Evolutionary conservation across 164 flowering plant species (phyloP).

Genomic region (Saururus chinensis): DNA sequence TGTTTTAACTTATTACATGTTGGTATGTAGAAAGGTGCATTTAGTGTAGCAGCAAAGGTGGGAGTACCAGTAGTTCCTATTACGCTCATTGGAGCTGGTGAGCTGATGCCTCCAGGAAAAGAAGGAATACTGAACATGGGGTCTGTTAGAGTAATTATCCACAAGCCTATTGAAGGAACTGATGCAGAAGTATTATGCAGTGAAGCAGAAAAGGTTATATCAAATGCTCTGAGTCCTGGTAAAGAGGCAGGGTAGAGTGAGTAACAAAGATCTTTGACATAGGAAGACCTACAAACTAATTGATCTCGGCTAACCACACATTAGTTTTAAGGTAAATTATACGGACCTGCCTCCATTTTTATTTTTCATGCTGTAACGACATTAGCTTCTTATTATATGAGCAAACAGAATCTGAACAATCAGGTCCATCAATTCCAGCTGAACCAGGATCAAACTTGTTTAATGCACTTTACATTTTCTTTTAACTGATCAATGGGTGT

Average conservation of each 20-base stretch:
- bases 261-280: neutral
- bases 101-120: constrained; percentile 82
- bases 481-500: too few relatives aligned
- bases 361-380: too few relatives aligned
- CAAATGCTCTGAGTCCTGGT: constrained; percentile 32
- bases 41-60: constrained; percentile 77
- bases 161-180: constrained; percentile 62
- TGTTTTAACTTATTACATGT: too few relatives aligned
- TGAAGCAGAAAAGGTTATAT: constrained; percentile 50
- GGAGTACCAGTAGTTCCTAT: constrained; percentile 87
- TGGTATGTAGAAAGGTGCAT: constrained; percentile 82
- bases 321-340: neutral
- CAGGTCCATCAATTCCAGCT: too few relatives aligned
- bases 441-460: too few relatives aligned
- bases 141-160: constrained; percentile 62
- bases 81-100: constrained; percentile 82
- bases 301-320: neutral
- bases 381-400: too few relatives aligned
- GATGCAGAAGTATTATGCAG: constrained; percentile 48
- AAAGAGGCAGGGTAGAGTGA: neutral
- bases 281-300: neutral
- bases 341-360: neutral
- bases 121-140: constrained; percentile 60
- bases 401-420: too few relatives aligned
- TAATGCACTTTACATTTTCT: too few relatives aligned